phyloP scores from a whole-genome alignment of 768 basidiomycete species.

The Saitozyma sp. region DNA sequence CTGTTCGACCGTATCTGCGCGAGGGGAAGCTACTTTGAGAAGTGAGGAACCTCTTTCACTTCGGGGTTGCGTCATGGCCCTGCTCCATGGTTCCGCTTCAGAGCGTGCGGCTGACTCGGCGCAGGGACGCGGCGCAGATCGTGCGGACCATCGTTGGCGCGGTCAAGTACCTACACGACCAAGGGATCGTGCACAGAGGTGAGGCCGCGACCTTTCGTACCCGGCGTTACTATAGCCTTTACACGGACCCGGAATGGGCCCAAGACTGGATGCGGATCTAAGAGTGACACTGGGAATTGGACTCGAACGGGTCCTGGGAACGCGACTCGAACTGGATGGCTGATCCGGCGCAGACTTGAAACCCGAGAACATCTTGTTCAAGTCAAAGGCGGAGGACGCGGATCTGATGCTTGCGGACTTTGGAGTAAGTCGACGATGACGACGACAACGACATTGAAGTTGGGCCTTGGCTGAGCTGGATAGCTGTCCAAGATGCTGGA shows the following conservation, averaged over 20 bases:
- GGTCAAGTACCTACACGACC: constrained; percentile 86
- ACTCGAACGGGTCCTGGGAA: no score
- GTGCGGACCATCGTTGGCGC: constrained; percentile 82
- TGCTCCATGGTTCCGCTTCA: not conserved
- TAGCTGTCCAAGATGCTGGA: constrained; percentile 70
- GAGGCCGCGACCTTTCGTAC: constrained; percentile 20
- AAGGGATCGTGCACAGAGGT: constrained; percentile 91
- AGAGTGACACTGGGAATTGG: no score
- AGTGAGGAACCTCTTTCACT: constrained; percentile 57
- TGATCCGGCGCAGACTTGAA: constrained; percentile 68
- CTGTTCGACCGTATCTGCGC: constrained; percentile 99
- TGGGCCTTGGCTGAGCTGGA: not conserved
- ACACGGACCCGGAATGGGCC: no score
- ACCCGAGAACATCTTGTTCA: constrained; percentile 96
- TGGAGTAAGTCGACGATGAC: constrained; percentile 63
- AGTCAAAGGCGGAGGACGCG: constrained; percentile 79
- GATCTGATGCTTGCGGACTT: constrained; percentile 98
- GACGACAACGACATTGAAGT: not conserved
- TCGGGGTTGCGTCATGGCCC: not conserved
- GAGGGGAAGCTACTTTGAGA: constrained; percentile 94
- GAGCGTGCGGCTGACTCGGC: not conserved
- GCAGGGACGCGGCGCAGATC: constrained; percentile 82
- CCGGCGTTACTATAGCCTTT: no score
- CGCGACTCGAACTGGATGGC: no score
- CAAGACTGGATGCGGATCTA: no score